phyloP scores from a whole-genome alignment of 805 yeast species.

The Nakazawaea anatomiae region DNA sequence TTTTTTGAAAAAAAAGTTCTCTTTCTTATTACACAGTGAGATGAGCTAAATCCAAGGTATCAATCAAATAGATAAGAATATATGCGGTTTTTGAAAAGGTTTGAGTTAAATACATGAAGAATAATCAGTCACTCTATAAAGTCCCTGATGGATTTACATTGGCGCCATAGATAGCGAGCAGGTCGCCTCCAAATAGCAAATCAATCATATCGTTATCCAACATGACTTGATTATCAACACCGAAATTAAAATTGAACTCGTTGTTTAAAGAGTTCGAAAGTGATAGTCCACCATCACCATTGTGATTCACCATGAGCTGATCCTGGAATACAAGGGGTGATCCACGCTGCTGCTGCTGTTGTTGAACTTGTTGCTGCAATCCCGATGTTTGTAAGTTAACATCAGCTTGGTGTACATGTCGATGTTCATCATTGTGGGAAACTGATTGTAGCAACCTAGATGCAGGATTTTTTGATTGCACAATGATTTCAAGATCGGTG shows the following conservation, averaged over 20 bases:
- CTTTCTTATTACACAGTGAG: not conserved
- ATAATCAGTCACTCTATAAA: not conserved
- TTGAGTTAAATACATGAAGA: too few species aligned
- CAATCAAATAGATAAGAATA: too few species aligned
- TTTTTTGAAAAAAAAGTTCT: not conserved
- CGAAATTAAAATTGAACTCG: constrained; percentile 1
- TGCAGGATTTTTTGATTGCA: not conserved
- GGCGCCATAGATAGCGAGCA: constrained; percentile 1
- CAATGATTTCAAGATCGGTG: constrained; percentile 6
- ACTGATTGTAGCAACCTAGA: not conserved
- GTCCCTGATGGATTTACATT: not conserved
- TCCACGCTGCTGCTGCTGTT: not conserved
- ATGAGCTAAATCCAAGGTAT: too few species aligned
- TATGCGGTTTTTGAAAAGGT: too few species aligned
- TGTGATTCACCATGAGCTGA: not conserved
- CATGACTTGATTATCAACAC: constrained; percentile 7
- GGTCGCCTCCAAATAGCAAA: constrained; percentile 9
- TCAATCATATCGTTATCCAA: constrained; percentile 12
- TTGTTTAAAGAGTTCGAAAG: not conserved
- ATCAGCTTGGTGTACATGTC: not conserved
- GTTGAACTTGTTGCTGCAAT: not conserved
- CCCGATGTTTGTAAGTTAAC: not conserved
- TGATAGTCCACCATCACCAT: not conserved
- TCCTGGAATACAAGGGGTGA: not conserved
- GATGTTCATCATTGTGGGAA: not conserved